Base-by-base conservation (phyloP, 768 basidiomycete species). In the Antrodiella citrinella region DNA sequence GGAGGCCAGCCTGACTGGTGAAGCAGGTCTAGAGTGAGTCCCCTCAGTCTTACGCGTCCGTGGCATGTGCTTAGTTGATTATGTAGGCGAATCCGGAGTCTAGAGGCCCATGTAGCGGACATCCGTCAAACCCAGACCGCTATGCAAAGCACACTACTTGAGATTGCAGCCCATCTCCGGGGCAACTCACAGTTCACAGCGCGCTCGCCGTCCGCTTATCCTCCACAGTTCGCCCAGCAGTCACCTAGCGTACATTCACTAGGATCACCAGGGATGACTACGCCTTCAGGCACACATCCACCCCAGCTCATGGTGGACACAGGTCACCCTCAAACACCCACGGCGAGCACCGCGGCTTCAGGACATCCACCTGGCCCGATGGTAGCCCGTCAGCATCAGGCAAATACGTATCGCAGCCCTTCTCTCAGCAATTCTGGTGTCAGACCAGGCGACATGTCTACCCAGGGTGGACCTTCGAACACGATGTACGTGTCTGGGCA, bases 1-100 rank as follows among this genome's bases (percentile, higher is more conserved):
- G 58, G 91, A 93, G 64, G 86, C 88, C 12, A 87, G 85, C 49
- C 76, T 91, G 44, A 89, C 89, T 5, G 88, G 89, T 42, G 91
- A 93, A 67, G 91, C 90, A 15, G 91, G 90, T 5, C 67, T 92
- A 47, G 91, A 92, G 91, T 92, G 64, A 67, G 88, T 72, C 24
- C 39, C 19, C 26, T 44, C 13, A 15, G 39, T n/a, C 4, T 19
- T 41, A 53, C 15, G 23, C 19, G 3, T 42, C 35, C 44, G 50
- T 39, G 21, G 11, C 48, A 10, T 10, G 21, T 11, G 23, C 47
- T n/a, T 7, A 40, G 35, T 4, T 50, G 44, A 47, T 43, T 11
- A 54, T 21, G 60, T 51, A 95, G 93, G 65, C 91, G 93, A 45
- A 94, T 96, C 55, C 82, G 90, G 59, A 91, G 82, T 61, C 78